A percentile compares a stretch with the other conserved stretches of the same genome.
phyloP scores from a whole-genome alignment of 306 rosid species.

The Datisca glomerata region DNA sequence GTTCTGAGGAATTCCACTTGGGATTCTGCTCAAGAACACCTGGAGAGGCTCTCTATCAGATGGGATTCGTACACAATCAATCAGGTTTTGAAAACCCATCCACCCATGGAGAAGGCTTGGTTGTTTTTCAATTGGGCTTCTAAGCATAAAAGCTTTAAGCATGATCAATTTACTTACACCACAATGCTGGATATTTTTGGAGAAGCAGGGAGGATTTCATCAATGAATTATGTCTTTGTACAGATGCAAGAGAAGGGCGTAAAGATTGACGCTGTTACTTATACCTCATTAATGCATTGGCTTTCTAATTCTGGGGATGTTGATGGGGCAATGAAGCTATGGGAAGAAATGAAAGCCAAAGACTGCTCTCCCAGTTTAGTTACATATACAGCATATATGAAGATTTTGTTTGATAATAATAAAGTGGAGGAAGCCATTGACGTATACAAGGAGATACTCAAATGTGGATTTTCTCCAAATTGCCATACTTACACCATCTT shows the following conservation, averaged over 20 bases:
- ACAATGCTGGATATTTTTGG: constrained; percentile 84
- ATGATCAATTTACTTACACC: constrained; percentile 55
- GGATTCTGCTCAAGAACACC: neutral
- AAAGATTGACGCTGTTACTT: constrained; percentile 53
- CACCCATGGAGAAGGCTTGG: constrained; percentile 61
- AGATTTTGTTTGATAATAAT: constrained; percentile 34
- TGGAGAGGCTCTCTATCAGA: constrained; percentile 21
- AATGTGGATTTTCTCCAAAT: constrained; percentile 20
- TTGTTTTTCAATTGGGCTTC: neutral
- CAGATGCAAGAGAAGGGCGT: constrained; percentile 60
- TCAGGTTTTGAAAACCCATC: constrained; percentile 67
- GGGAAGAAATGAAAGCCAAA: constrained; percentile 62
- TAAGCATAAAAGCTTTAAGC: constrained; percentile 30
- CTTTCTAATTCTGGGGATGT: constrained; percentile 44
- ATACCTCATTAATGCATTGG: constrained; percentile 88
- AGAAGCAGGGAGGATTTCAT: constrained; percentile 74
- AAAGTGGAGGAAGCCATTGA: constrained; percentile 44
- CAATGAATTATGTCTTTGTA: constrained; percentile 63
- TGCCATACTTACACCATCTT: constrained; percentile 16
- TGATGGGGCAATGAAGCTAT: constrained; percentile 23
- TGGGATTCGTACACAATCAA: constrained; percentile 90
- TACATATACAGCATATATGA: constrained; percentile 71
- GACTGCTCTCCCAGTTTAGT: constrained; percentile 55
- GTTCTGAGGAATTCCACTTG: constrained; percentile 1
- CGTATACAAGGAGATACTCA: constrained; percentile 64